Base-by-base conservation (phyloP, 2,329 filamentous ascomycete genomes). In the Hypoxylon sp. region DNA sequence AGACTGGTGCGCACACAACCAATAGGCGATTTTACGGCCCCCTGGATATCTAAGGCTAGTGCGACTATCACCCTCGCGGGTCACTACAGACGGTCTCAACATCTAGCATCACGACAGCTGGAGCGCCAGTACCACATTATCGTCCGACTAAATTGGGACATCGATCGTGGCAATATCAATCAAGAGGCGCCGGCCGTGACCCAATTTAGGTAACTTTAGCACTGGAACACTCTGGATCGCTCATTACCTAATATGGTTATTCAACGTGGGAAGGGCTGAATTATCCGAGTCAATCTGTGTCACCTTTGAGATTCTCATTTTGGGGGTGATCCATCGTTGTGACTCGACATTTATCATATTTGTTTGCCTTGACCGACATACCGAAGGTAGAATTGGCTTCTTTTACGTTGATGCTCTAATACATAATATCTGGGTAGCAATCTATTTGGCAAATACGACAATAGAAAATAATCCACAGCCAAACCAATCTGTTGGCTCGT, bases 211-310 rank as follows among this genome's bases (percentile, higher is more conserved):
- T 23, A 25, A 34, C 34, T 34, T 59, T 49, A 49, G 7, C 10
- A 17, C 30, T 49, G 43, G 6, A 58, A 48, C 19, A 36, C 25
- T 34, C 52, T 25, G 28, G 17, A 48, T 30, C 9, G 41, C 23
- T 25, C 2, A 56, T 34, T 36, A 48, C 28, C n/a, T 13, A 28
- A 30, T 25, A 21, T 17, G 34, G n/a, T 25, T 25, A 45, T 21
- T n/a, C 28, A 62, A 21, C 41, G 49, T 38, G 50, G 56, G 46
- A 59, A 61, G 30, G 28, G 51, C 50, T 61, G 52, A 67, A 69
- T 52, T 64, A 45, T 53, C 67, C 67, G 67, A 60, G 56, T 38
- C 36, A 67, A 67, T 63, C 49, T 62, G 60, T 62, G 55, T 49
- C 46, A 67, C 51, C 28, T 43, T 58, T 64, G n/a, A 51, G 41